A percentile compares a stretch with the other conserved stretches of the same genome.
Conservation (phyloP, 23 red algal species). For the Gracilariopsis chorda region DNA sequence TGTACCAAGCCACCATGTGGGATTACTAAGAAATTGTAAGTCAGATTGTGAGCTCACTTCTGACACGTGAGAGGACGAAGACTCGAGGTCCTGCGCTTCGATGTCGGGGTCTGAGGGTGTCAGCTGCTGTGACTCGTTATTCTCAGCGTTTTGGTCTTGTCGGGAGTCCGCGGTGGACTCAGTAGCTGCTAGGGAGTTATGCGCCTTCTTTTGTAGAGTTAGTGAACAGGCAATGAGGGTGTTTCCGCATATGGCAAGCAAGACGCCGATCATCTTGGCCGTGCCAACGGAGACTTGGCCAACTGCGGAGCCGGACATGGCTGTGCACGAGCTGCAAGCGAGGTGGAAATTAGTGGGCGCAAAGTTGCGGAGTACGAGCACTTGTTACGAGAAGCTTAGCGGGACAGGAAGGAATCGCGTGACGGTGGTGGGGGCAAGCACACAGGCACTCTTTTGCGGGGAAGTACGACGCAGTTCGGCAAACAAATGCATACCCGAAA, state of each 20-base stretch:
- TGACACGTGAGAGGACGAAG: conserved; percentile 3
- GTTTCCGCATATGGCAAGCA: conserved; percentile 73
- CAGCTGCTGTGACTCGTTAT: not conserved
- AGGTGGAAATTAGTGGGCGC: too few relatives aligned
- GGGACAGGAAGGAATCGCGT: too few relatives aligned
- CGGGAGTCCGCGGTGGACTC: not conserved
- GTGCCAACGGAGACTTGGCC: conserved; percentile 52
- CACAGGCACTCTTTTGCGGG: too few relatives aligned
- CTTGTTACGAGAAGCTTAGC: too few relatives aligned
- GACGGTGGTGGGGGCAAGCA: too few relatives aligned
- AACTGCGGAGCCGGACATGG: conserved; percentile 3
- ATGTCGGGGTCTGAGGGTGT: not conserved
- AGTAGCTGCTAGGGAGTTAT: conserved; percentile 12
- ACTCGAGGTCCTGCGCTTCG: conserved; percentile 1
- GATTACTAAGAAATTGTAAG: conserved; percentile 43
- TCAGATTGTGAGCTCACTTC: not conserved
- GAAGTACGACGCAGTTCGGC: too few relatives aligned
- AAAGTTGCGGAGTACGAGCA: too few relatives aligned
- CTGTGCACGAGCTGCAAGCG: not conserved
- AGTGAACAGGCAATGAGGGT: conserved; percentile 64
- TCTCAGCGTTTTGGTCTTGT: not conserved
- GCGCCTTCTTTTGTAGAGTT: conserved; percentile 71
- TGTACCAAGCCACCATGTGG: conserved; percentile 68
- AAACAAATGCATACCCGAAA: not conserved
- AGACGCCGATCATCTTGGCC: conserved; percentile 65